phyloP scores from a whole-genome alignment of 139 green algal genomes.

The Ulvella scutata region DNA sequence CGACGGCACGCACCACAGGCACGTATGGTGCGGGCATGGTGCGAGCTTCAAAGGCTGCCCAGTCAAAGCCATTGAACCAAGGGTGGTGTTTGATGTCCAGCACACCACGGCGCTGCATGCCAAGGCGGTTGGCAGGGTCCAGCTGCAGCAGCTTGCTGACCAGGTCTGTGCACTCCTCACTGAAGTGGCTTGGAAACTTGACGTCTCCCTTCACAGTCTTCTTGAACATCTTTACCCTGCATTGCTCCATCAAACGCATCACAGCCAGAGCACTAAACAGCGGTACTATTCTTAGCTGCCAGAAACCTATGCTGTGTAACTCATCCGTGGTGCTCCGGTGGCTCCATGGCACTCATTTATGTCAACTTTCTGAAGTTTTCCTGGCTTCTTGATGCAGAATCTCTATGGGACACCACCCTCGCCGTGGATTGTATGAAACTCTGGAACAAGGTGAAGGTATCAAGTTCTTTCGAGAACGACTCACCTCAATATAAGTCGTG shows the following conservation, averaged over 20 bases:
- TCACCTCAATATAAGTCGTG: too few species aligned
- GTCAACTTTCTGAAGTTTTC: too few species aligned
- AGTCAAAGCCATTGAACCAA: constrained; percentile 83
- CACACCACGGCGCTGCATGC: constrained; percentile 34
- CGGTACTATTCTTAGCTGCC: background rate
- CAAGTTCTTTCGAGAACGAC: too few species aligned
- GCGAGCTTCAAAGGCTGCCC: constrained; percentile 43
- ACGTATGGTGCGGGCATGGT: constrained; percentile 51
- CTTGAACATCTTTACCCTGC: constrained; percentile 4
- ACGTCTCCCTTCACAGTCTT: constrained; percentile 2
- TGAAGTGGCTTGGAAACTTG: background rate
- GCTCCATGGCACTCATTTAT: too few species aligned
- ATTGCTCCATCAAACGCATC: background rate
- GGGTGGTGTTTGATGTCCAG: constrained; percentile 64
- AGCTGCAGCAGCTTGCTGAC: constrained; percentile 52
- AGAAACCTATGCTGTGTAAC: too few species aligned
- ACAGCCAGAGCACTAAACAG: background rate
- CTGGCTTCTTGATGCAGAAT: too few species aligned
- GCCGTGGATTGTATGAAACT: too few species aligned
- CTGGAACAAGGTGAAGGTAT: too few species aligned
- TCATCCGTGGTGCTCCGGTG: too few species aligned
- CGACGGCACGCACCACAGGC: constrained; percentile 32
- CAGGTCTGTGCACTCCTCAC: constrained; percentile 56
- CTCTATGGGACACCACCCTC: too few species aligned
- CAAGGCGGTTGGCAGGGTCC: constrained; percentile 52